phyloP scores from a whole-genome alignment of 176 grass and related monocot species.

The Zea mays region Zm-B73-REFERENCE-NAM-5.0 NC_050096.1:165222501-165223000 shows the following conservation, averaged over 20 bases:
- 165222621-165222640: background rate
- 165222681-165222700: constrained; percentile 4
- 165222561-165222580: background rate
- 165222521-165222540: background rate
- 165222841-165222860: background rate
- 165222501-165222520: background rate
- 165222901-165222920: background rate
- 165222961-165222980: constrained; percentile 92
- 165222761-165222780: constrained; percentile 22
- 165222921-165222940: background rate
- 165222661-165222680: background rate
- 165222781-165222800: background rate
- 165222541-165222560: background rate
- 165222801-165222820: constrained; percentile 15
- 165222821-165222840: constrained; percentile 11
- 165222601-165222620: background rate
- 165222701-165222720: background rate
- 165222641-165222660: constrained; percentile 7
- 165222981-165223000: constrained; percentile 79
- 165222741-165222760: background rate
- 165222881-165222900: background rate
- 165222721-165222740: background rate
- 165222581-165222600: background rate
- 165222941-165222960: constrained; percentile 73
- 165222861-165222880: constrained; percentile 31